Conservation (phyloP, 495 filamentous ascomycete species). For the Bathelium albidoporum region DNA sequence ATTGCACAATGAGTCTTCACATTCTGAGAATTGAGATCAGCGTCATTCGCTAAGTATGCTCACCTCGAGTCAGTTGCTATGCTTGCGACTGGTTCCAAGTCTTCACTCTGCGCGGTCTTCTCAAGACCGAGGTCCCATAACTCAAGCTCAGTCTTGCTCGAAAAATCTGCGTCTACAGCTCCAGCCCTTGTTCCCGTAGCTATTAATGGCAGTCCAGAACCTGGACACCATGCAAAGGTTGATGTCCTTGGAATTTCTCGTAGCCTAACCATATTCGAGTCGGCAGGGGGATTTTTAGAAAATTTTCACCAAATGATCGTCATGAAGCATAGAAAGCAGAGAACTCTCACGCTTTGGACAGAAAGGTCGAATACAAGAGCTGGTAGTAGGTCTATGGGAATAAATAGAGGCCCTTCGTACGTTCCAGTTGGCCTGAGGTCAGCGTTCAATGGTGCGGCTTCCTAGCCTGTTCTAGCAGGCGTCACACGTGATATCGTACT, state of each 20-base stretch:
- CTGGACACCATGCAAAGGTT: slow-evolving; percentile 92
- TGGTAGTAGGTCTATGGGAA: too few species aligned
- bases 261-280: slow-evolving; percentile 74
- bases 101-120: slow-evolving; percentile 58
- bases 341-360: slow-evolving; percentile 20
- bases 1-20: slow-evolving; percentile 9
- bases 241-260: slow-evolving; percentile 93
- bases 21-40: neutral
- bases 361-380: slow-evolving; percentile 1
- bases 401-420: neutral
- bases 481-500: slow-evolving; percentile 9
- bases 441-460: neutral
- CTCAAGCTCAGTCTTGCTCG: slow-evolving; percentile 91
- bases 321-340: slow-evolving; percentile 15
- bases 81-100: slow-evolving; percentile 76
- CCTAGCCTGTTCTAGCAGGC: neutral
- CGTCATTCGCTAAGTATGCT: slow-evolving; percentile 7
- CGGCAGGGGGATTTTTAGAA: neutral
- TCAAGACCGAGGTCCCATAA: slow-evolving; percentile 87
- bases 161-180: slow-evolving; percentile 94
- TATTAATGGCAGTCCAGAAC: slow-evolving; percentile 61
- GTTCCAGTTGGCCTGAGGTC: slow-evolving; percentile 4
- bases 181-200: slow-evolving; percentile 94
- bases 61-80: slow-evolving; percentile 86
- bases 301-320: neutral